Conservation (phyloP, 805 yeast species). For the Ogataea pini region DNA sequence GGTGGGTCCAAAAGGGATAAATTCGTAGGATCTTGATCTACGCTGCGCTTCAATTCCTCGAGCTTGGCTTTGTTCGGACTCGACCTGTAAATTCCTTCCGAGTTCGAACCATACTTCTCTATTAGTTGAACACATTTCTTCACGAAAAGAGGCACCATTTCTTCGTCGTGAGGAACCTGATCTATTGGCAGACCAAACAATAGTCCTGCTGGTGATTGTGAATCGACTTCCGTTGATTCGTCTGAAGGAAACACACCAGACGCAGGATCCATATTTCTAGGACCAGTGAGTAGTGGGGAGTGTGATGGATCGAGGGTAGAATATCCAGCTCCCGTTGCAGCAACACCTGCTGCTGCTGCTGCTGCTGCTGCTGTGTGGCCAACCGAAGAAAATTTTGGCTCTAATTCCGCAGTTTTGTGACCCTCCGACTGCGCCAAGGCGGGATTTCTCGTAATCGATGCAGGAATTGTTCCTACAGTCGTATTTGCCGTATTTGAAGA, state of each 20-base stretch:
- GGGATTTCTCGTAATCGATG: neutral
- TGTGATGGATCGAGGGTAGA: slow-evolving; percentile 31
- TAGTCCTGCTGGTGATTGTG: slow-evolving; percentile 28
- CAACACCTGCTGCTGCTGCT: neutral
- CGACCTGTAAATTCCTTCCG: slow-evolving; percentile 88
- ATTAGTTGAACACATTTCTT: slow-evolving; percentile 84
- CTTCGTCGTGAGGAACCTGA: slow-evolving; percentile 78
- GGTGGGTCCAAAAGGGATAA: slow-evolving; percentile 50
- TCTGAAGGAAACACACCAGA: neutral
- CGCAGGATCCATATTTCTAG: slow-evolving; percentile 10
- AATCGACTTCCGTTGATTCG: neutral
- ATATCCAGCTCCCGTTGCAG: slow-evolving; percentile 16
- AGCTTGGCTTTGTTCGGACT: slow-evolving; percentile 78
- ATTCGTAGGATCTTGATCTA: slow-evolving; percentile 75
- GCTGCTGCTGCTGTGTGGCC: neutral
- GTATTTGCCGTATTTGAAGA: slow-evolving; percentile 1
- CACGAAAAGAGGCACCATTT: slow-evolving; percentile 88
- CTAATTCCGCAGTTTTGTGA: neutral
- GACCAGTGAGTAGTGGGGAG: slow-evolving; percentile 22
- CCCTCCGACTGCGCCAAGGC: neutral
- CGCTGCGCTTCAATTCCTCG: slow-evolving; percentile 66
- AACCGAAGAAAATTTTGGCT: neutral
- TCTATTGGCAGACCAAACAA: slow-evolving; percentile 89
- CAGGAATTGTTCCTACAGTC: neutral
- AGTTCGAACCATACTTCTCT: slow-evolving; percentile 78